A percentile compares a stretch with the other conserved stretches of the same genome.
Conservation (phyloP, 1,284 basidiomycete species). For the Sutorius eximius region DNA sequence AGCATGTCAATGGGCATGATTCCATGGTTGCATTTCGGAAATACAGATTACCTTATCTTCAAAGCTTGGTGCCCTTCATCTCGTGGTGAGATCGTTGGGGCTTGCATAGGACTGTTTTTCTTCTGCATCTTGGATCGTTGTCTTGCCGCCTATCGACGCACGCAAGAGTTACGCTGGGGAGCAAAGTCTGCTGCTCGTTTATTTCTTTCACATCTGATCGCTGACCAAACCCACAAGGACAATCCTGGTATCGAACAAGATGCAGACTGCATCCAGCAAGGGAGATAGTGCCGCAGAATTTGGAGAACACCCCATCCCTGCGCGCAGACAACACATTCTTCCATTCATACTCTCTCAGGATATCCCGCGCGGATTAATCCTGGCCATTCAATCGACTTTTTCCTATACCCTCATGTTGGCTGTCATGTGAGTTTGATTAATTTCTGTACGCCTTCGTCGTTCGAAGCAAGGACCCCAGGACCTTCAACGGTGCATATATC, state of each 20-base stretch:
- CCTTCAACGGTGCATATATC: slow-evolving; percentile 69
- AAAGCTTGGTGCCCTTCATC: slow-evolving; percentile 65
- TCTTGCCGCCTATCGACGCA: slow-evolving; percentile 54
- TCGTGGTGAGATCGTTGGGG: slow-evolving; percentile 67
- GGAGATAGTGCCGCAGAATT: background rate
- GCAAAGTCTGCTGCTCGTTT: slow-evolving; percentile 45
- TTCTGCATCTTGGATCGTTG: slow-evolving; percentile 70
- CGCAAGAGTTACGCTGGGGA: slow-evolving; percentile 58
- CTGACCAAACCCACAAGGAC: slow-evolving; percentile 14
- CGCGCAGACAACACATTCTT: slow-evolving; percentile 38
- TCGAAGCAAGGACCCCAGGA: slow-evolving; percentile 46
- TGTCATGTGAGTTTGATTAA: slow-evolving; percentile 56
- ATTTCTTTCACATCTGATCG: background rate
- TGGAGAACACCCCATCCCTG: background rate
- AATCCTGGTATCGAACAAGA: background rate
- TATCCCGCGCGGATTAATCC: slow-evolving; percentile 58
- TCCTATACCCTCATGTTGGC: slow-evolving; percentile 66
- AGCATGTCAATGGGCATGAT: slow-evolving; percentile 41
- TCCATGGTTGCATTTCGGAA: slow-evolving; percentile 66
- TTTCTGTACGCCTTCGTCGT: background rate
- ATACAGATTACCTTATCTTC: slow-evolving; percentile 68
- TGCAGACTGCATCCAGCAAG: background rate
- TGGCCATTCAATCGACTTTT: slow-evolving; percentile 56
- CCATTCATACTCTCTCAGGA: slow-evolving; percentile 65
- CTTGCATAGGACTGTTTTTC: slow-evolving; percentile 67